phyloP scores from a whole-genome alignment of 768 basidiomycete species.

The Mycena leptocephala region DNA sequence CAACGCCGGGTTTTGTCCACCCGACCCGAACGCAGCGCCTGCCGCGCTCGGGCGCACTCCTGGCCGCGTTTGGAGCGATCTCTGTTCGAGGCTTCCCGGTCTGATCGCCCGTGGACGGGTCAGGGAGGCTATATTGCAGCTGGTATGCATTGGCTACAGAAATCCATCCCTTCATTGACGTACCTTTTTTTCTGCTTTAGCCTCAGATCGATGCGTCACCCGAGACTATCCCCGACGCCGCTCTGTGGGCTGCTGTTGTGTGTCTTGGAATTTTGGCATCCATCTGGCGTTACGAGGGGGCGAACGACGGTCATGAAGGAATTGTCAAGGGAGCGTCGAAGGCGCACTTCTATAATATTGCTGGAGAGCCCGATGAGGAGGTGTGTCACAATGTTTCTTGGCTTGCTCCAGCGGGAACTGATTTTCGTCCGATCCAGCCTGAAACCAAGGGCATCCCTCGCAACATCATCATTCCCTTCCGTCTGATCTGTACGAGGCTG shows the following conservation, averaged over 20 bases:
- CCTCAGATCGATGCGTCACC: not conserved
- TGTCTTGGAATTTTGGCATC: not conserved
- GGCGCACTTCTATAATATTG: not conserved
- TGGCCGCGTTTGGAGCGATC: not conserved
- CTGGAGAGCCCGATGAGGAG: not conserved
- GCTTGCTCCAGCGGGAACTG: not conserved
- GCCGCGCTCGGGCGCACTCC: too few species aligned
- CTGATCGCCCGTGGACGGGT: not conserved
- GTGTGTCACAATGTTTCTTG: not conserved
- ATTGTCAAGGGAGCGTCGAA: not conserved
- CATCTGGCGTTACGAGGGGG: not conserved
- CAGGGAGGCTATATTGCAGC: not conserved
- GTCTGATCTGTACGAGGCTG: not conserved
- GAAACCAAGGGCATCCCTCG: not conserved
- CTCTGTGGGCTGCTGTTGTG: not conserved
- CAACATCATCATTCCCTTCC: not conserved
- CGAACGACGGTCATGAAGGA: not conserved
- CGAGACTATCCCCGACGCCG: not conserved
- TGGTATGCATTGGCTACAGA: not conserved
- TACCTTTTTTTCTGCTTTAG: not conserved
- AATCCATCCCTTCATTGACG: not conserved
- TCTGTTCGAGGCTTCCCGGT: not conserved
- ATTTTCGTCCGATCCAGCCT: not conserved
- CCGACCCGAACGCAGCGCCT: too few species aligned
- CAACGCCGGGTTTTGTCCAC: not conserved